phyloP scores from a whole-genome alignment of 805 yeast species.

The Wickerhamiella sorbophila region DNA sequence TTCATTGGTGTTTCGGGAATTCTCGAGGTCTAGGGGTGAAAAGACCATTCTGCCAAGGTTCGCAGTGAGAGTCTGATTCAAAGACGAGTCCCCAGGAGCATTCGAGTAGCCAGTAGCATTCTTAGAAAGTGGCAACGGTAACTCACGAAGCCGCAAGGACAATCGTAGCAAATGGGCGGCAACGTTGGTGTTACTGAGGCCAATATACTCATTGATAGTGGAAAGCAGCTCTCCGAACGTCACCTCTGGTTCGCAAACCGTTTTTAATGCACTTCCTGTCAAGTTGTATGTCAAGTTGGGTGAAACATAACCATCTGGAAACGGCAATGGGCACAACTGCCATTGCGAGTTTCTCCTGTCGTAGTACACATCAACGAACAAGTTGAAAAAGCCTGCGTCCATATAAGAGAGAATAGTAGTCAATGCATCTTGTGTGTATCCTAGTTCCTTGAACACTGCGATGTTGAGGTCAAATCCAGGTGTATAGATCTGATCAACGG shows the following conservation, averaged over 20 bases:
- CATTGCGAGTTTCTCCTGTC: slow-evolving; percentile 29
- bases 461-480: slow-evolving; percentile 25
- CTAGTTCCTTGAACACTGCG: slow-evolving; percentile 20
- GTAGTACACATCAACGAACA: slow-evolving; percentile 39
- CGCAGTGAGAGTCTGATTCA: slow-evolving; percentile 3
- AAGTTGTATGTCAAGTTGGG: slow-evolving; percentile 1
- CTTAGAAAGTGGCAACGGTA: background rate
- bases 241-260: background rate
- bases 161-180: slow-evolving; percentile 33
- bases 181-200: slow-evolving; percentile 32
- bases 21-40: slow-evolving; percentile 7
- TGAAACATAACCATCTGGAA: background rate
- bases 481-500: slow-evolving; percentile 23
- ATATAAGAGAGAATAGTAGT: slow-evolving; percentile 16
- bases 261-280: background rate
- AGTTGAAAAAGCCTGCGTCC: slow-evolving; percentile 25
- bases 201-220: slow-evolving; percentile 26
- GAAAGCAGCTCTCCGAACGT: slow-evolving; percentile 11
- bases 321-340: slow-evolving; percentile 40
- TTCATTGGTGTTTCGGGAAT: background rate
- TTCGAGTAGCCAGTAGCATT: background rate
- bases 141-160: slow-evolving; percentile 21
- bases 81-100: slow-evolving; percentile 1
- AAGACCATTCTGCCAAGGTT: slow-evolving; percentile 9
- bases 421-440: slow-evolving; percentile 22